These are phyloP conservation scores for Tetracladium setigerum DNA, from an alignment of 495 filamentous ascomycete species.

Conservation along the genomic window DNA sequence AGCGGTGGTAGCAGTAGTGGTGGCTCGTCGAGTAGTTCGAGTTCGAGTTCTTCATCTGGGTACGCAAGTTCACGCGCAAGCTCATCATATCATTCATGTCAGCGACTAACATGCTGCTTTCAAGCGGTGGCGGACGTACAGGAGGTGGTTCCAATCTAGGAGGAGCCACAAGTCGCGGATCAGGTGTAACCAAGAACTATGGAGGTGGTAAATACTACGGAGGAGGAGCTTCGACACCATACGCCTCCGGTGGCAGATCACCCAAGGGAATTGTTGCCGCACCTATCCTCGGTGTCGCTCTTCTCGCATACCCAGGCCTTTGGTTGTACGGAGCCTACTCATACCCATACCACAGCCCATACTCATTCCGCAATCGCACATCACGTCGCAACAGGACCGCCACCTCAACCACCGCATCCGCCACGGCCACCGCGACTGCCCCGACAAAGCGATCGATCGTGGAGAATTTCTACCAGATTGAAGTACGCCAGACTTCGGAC, in stretches of 20 bases:
- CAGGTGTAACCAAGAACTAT: conserved; percentile 48
- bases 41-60: conserved; percentile 15
- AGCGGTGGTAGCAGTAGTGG: background rate
- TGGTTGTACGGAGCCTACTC: conserved; percentile 58
- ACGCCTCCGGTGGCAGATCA: conserved; percentile 50
- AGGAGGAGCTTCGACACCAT: conserved; percentile 67
- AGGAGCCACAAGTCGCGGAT: conserved; percentile 57
- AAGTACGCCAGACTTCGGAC: conserved; percentile 15
- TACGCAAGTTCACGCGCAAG: no score
- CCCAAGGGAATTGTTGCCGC: conserved; percentile 41
- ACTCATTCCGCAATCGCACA: conserved; percentile 52
- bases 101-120: background rate
- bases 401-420: conserved; percentile 2
- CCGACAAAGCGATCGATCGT: background rate
- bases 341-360: conserved; percentile 59
- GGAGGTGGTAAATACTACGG: conserved; percentile 69
- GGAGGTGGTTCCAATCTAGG: conserved; percentile 41
- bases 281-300: conserved; percentile 44
- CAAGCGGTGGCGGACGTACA: background rate
- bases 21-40: background rate
- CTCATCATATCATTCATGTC: background rate
- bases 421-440: conserved; percentile 5
- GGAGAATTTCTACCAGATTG: conserved; percentile 1
- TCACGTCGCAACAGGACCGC: conserved; percentile 18
- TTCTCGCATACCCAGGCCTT: conserved; percentile 51